These are phyloP conservation scores for Inga leiocalycina DNA, from an alignment of 306 rosid genomes.

Conservation along the genomic window DNA sequence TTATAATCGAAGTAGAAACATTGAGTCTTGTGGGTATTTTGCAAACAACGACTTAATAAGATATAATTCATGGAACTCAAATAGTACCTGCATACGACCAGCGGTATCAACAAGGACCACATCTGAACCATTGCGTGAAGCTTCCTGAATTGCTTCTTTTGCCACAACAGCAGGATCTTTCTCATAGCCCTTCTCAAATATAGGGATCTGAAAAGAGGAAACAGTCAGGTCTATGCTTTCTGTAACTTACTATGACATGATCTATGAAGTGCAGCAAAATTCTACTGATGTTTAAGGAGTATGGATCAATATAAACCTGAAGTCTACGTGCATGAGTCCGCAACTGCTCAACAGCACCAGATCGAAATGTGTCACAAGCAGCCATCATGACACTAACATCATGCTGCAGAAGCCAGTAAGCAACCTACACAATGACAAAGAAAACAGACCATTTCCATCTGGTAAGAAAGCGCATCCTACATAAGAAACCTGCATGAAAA, in stretches of 20 bases:
- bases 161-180: conserved; percentile 99
- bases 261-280: not conserved
- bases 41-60: not conserved
- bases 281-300: conserved; percentile 13
- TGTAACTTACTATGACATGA: not conserved
- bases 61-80: not conserved
- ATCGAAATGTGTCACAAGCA: conserved; percentile 98
- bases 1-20: conserved; percentile 2
- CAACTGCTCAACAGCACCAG: conserved; percentile 99
- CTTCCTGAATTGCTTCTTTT: conserved; percentile 98
- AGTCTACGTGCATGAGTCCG: conserved; percentile 99
- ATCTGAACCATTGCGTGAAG: conserved; percentile 87
- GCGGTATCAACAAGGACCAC: conserved; percentile 99
- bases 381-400: conserved; percentile 92
- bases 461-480: conserved; percentile 26
- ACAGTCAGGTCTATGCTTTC: conserved; percentile 16
- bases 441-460: conserved; percentile 27
- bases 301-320: conserved; percentile 60
- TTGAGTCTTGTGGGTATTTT: not conserved
- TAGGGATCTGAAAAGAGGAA: conserved; percentile 70
- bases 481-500: conserved; percentile 20
- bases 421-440: conserved; percentile 64
- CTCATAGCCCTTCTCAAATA: conserved; percentile 96
- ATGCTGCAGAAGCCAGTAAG: conserved; percentile 97
- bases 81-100: conserved; percentile 94